These are phyloP conservation scores for Cyclanthera cordifolia DNA, from an alignment of 306 rosid species.

Conservation along the genomic window DNA sequence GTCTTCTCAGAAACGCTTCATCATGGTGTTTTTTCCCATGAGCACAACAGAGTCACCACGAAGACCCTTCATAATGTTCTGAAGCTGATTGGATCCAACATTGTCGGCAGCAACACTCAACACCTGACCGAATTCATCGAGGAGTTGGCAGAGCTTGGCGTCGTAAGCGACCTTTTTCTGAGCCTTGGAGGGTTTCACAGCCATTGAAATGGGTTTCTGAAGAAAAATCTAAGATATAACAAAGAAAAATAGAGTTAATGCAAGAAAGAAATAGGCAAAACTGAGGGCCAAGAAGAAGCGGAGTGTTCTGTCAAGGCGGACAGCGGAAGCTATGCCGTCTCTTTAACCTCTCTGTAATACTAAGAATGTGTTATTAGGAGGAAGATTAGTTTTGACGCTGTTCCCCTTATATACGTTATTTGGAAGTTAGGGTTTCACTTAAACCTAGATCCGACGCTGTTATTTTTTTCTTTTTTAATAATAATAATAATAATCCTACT, in stretches of 20 bases:
- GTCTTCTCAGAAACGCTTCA: conserved; percentile 76
- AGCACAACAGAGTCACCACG: conserved; percentile 81
- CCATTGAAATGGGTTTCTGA: conserved; percentile 25
- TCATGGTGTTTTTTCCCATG: conserved; percentile 98
- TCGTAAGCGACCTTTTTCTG: conserved; percentile 73
- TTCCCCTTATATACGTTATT: no score
- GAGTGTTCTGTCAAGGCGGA: conserved; percentile 52
- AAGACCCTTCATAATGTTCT: conserved; percentile 59
- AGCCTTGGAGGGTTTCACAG: conserved; percentile 51
- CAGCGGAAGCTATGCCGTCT: conserved; percentile 43
- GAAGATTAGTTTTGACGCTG: no score
- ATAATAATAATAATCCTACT: no score
- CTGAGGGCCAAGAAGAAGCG: conserved; percentile 64
- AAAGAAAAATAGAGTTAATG: background rate
- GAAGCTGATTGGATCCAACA: conserved; percentile 84
- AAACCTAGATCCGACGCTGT: no score
- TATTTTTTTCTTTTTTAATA: no score
- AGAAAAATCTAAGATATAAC: background rate
- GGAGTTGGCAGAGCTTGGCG: conserved; percentile 52
- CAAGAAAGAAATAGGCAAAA: conserved; percentile 13
- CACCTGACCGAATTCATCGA: conserved; percentile 61
- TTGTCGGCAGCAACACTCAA: conserved; percentile 78
- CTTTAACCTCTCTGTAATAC: conserved; percentile 43
- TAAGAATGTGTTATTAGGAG: no score
- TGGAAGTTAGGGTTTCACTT: no score